Evolutionary conservation across 768 basidiomycete species (phyloP), one percentile per base, ranked within the genome.

Genomic region (Suillus paluster): DNA sequence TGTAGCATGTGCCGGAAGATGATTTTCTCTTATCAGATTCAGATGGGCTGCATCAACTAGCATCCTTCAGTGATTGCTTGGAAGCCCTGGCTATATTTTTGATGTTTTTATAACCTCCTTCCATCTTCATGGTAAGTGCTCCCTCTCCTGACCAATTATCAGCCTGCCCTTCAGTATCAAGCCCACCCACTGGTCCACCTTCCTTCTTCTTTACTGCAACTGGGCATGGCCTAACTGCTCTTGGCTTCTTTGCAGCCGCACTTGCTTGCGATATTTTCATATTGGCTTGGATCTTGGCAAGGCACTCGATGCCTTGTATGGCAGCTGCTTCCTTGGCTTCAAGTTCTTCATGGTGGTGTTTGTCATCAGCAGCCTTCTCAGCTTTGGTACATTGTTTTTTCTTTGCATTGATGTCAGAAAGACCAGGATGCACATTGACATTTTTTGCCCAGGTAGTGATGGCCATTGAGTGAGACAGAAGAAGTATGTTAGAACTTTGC

Each of bases 331-430:
- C 53, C 25, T 65, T 41, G 11, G 58, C 45, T n/a, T 41, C 38
- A n/a, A 52, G 38, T 3, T 52, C 58, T 15, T 58, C 58, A n/a
- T 44, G 49, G 30, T 58, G 54, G 23, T 2, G 27, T 21, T 63
- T 55, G 58, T 65, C 41, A 9, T 65, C 54, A 23, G 34, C 58
- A 25, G 61, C 61, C 36, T 60, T 63, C 46, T 65, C 25, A 8
- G 53, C 61, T 55, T 65, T 63, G 57, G 42, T 44, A 21, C 42
- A 4, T 21, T 5, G 10, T 12, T 44, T 44, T 39, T 34, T 33
- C 11, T 17, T 25, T 33, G 46, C 11, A 9, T 44, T 44, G 10
- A 44, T n/a, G 2, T 21, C n/a, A 12, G n/a, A 4, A n/a, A 21
- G 42, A 44, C 42, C 42, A 44, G 42, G 42, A 44, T 44, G n/a